Percentiles rank a stretch among this genome's conserved stretches.
Conservation (phyloP, 768 basidiomycete species). For the Coprinopsis strossmayeri region DNA sequence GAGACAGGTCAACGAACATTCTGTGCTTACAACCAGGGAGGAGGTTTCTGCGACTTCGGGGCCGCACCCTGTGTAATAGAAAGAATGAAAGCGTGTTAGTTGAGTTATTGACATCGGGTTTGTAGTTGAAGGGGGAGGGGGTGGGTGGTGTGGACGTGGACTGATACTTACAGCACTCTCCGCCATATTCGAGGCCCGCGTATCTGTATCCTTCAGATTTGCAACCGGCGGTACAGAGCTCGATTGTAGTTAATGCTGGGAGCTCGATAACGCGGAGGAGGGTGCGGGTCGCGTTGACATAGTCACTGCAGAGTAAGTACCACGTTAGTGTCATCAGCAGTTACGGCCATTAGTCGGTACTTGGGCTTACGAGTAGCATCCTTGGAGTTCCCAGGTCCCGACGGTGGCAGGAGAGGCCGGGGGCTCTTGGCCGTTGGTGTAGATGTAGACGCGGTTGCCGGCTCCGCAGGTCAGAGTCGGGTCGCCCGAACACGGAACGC, state of each 20-base stretch:
- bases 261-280: not conserved
- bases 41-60: too few relatives aligned
- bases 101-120: not conserved
- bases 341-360: not conserved
- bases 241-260: not conserved
- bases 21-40: slow-evolving; percentile 31
- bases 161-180: slow-evolving; percentile 2
- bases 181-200: not conserved
- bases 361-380: slow-evolving; percentile 27
- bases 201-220: not conserved
- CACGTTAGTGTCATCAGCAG: too few relatives aligned
- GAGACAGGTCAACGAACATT: slow-evolving; percentile 48
- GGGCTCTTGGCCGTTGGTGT: slow-evolving; percentile 33
- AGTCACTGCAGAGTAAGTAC: not conserved
- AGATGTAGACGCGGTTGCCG: slow-evolving; percentile 36
- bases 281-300: not conserved
- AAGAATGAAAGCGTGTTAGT: not conserved
- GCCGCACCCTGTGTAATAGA: not conserved
- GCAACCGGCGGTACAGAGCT: not conserved
- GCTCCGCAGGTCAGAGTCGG: slow-evolving; percentile 37
- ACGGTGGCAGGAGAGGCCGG: slow-evolving; percentile 33
- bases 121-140: too few relatives aligned
- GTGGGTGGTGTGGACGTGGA: too few relatives aligned
- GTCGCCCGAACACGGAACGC: slow-evolving; percentile 37
- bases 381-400: slow-evolving; percentile 41